phyloP scores from a whole-genome alignment of 129 eudicot species.

The Erigeron canadensis region DNA sequence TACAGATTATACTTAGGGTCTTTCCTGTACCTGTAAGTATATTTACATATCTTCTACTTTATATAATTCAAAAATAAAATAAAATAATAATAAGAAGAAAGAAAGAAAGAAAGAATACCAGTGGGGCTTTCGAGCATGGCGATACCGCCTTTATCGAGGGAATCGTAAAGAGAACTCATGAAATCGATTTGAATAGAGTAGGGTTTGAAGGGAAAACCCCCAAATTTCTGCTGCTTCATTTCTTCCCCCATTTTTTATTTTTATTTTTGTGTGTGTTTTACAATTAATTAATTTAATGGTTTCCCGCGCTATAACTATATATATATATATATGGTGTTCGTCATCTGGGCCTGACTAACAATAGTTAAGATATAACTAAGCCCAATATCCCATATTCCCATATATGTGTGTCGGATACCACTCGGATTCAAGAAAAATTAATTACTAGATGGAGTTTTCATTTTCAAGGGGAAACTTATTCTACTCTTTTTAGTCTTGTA shows the following conservation, averaged over 20 bases:
- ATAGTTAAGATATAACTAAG: too few relatives aligned
- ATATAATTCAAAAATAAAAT: too few relatives aligned
- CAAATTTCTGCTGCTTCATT: constrained; percentile 45
- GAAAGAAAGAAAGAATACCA: constrained; percentile 34
- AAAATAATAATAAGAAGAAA: not conserved
- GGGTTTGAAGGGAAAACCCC: constrained; percentile 84
- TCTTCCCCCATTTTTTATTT: constrained; percentile 35
- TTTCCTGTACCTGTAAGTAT: constrained; percentile 78
- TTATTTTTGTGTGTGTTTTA: too few relatives aligned
- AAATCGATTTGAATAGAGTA: constrained; percentile 87
- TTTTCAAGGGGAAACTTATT: too few relatives aligned
- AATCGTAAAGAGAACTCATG: constrained; percentile 77
- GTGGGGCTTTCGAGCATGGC: constrained; percentile 99
- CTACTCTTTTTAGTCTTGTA: too few relatives aligned
- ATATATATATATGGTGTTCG: too few relatives aligned
- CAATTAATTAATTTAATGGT: not conserved
- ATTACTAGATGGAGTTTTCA: too few relatives aligned
- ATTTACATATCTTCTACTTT: not conserved
- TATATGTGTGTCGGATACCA: too few relatives aligned
- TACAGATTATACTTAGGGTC: constrained; percentile 90
- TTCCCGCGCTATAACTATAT: constrained; percentile 55
- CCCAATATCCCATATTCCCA: too few relatives aligned
- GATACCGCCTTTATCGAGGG: constrained; percentile 78
- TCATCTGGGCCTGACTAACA: too few relatives aligned
- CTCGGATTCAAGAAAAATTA: too few relatives aligned